Evolutionary conservation across 2,329 filamentous ascomycete species (phyloP), one percentile per base, ranked within the genome.

Genomic region (Colletotrichum sp.): DNA sequence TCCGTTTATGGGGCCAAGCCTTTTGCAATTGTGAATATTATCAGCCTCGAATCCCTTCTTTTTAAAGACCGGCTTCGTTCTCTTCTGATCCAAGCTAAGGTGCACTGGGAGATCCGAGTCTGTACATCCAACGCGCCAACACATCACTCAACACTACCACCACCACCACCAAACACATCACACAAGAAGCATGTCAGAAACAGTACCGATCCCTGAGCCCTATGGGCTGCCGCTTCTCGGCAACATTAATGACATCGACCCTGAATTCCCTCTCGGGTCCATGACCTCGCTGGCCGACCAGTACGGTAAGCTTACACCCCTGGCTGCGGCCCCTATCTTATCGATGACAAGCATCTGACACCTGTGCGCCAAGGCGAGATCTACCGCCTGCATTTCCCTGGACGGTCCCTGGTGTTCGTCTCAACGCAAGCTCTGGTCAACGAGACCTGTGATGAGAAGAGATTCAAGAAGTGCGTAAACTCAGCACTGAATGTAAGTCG

Each of bases 181-280:
- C 43, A 63, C 30, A 24, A 59, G n/a, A 34, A 67, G 6, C 60
- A 76, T 76, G 59, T 71, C 71, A 36, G 72, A 79, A 66, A 68
- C 74, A 39, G 71, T 77, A 28, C 71, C 75, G 6, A 76, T 79
- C 39, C 70, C 72, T 1, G 75, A 91, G 66, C 93, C 93, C 34
- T 88, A 87, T 64, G 92, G 91, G 6, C 85, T 93, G 75, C 93
- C 93, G 3, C 82, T 95, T 30, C 78, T 95, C 36, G 93, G 94
- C 55, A 94, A 95, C 79, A 81, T 93, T 34, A 85, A 86, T 68
- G 92, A 94, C 77, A 88, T 96, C 77, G 90, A 94, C 74, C 83
- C 87, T 0, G 88, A 89, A n/a, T 86, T 90, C 26, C 91, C 93
- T 0, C 81, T 91, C 3, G 85, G 87, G 30, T 91, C 92, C 32